Evolutionary conservation across 2,329 filamentous ascomycete genomes (phyloP).

Genomic region (Arachnomyces sp.): DNA sequence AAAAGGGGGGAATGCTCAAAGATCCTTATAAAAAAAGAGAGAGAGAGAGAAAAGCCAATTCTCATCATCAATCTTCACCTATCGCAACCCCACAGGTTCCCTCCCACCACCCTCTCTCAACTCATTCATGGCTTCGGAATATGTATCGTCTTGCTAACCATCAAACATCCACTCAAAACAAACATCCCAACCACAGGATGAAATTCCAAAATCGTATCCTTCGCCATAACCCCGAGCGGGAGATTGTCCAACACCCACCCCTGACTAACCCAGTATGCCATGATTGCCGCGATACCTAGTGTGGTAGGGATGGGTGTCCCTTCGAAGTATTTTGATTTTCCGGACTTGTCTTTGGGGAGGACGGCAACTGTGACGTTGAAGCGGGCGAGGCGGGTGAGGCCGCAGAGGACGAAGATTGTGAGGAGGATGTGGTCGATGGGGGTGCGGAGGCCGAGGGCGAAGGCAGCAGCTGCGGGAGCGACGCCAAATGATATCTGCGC

Average conservation of each 20-base stretch:
- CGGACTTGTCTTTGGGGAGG: constrained; percentile 82
- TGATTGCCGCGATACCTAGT: constrained; percentile 68
- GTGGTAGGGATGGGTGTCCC: constrained; percentile 93
- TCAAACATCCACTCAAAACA: constrained; percentile 79
- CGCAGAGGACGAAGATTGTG: constrained; percentile 87
- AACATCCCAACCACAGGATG: constrained; percentile 79
- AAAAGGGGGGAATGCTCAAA: neutral
- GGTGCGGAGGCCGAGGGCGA: constrained; percentile 81
- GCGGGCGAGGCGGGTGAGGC: constrained; percentile 82
- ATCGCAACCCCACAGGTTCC: no score
- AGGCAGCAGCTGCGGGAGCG: constrained; percentile 77
- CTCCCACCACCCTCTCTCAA: no score
- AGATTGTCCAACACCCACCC: constrained; percentile 72
- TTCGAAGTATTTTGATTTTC: constrained; percentile 94
- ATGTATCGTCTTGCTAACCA: constrained; percentile 92
- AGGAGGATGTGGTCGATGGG: constrained; percentile 71
- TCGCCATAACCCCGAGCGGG: constrained; percentile 64
- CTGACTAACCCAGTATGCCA: constrained; percentile 81
- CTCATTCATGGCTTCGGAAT: constrained; percentile 68
- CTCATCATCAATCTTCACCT: no score
- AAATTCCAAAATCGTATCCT: constrained; percentile 66
- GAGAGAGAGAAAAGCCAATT: no score
- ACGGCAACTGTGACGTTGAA: constrained; percentile 94
- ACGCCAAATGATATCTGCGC: constrained; percentile 94
- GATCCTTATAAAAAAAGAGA: neutral